Evolutionary conservation across 2,329 filamentous ascomycete species (phyloP).

Genomic region (Penicillium janthinellum): DNA sequence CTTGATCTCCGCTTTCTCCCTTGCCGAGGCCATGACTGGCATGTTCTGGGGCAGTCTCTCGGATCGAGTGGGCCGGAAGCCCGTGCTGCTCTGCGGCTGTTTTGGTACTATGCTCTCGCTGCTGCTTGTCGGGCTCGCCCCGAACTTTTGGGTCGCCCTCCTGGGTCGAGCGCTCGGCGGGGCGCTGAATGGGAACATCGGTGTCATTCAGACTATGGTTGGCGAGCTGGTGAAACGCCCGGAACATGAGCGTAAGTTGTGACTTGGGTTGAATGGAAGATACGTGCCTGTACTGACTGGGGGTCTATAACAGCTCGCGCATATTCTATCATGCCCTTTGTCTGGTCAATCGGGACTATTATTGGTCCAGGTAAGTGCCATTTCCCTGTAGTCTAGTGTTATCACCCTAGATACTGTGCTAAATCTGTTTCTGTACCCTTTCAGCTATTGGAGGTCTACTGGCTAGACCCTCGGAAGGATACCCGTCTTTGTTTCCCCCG

Average conservation of each 20-base stretch:
- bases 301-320: constrained; percentile 63
- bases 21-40: constrained; percentile 79
- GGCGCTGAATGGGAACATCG: constrained; percentile 86
- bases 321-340: constrained; percentile 90
- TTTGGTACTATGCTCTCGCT: constrained; percentile 80
- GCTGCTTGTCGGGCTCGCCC: constrained; percentile 77
- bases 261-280: neutral
- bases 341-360: constrained; percentile 89
- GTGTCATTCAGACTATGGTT: constrained; percentile 90
- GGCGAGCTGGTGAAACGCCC: constrained; percentile 81
- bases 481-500: constrained; percentile 68
- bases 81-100: constrained; percentile 79
- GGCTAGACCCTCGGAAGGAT: constrained; percentile 73
- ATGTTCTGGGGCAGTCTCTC: constrained; percentile 87
- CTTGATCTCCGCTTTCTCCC: constrained; percentile 82
- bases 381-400: neutral
- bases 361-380: constrained; percentile 64
- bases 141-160: constrained; percentile 82
- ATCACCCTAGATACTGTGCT: constrained; percentile 7
- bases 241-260: constrained; percentile 76
- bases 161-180: constrained; percentile 75
- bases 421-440: constrained; percentile 4
- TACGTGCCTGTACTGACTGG: constrained; percentile 7
- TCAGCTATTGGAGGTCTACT: constrained; percentile 80
- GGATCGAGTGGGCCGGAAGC: constrained; percentile 81